Percentiles rank a stretch among this genome's conserved stretches.
Evolutionary conservation across 139 green algal species (phyloP).

Genomic region (Chlorella sp.): DNA sequence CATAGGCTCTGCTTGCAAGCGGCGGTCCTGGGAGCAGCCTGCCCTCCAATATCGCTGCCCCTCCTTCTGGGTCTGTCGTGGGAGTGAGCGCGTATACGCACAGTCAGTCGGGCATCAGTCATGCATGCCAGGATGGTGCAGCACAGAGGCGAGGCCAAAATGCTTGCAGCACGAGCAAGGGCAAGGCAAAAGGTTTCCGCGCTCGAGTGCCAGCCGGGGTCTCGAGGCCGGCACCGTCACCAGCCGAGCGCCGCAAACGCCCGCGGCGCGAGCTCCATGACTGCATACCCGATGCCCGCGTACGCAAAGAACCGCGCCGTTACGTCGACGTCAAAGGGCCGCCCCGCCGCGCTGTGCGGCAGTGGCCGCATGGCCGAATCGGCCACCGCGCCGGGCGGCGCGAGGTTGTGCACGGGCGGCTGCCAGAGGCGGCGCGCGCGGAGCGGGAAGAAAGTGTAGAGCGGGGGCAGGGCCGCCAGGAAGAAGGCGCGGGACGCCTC

Average conservation of each 20-base stretch:
- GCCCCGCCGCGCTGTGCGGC: constrained; percentile 24
- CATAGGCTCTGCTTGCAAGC: no score
- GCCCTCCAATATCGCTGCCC: no score
- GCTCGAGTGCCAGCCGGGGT: background rate
- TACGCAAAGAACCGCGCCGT: constrained; percentile 53
- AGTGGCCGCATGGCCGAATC: background rate
- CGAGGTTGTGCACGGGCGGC: constrained; percentile 42
- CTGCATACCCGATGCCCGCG: constrained; percentile 37
- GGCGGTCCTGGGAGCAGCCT: no score
- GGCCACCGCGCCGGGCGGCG: background rate
- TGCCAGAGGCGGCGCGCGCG: constrained; percentile 48
- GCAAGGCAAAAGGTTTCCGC: background rate
- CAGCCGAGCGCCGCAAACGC: constrained; percentile 22
- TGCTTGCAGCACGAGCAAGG: background rate
- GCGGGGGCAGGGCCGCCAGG: constrained; percentile 21
- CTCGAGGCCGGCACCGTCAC: background rate
- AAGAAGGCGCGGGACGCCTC: constrained; percentile 8
- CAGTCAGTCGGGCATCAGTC: no score
- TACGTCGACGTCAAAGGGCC: constrained; percentile 42
- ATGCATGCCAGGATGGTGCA: no score
- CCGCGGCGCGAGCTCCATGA: constrained; percentile 25
- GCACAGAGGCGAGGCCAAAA: no score
- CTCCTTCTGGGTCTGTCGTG: no score
- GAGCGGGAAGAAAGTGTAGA: constrained; percentile 44
- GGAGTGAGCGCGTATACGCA: no score